phyloP scores from a whole-genome alignment of 495 filamentous ascomycete species.

The Penicillium lagena region DNA sequence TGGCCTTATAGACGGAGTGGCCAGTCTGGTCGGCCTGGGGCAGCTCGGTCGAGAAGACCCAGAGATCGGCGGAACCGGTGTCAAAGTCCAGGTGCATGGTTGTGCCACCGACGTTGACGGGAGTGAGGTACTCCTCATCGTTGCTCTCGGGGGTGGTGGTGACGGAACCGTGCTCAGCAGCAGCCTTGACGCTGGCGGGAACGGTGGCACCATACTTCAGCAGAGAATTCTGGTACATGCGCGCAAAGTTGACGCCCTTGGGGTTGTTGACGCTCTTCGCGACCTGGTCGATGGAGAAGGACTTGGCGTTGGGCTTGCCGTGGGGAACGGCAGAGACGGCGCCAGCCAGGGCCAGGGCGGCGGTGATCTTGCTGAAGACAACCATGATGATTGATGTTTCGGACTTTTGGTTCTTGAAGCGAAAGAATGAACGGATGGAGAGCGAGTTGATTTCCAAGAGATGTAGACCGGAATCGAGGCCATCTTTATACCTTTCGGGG shows the following conservation, averaged over 20 bases:
- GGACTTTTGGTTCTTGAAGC: no score
- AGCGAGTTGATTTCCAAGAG: constrained; percentile 6
- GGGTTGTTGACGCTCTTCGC: constrained; percentile 19
- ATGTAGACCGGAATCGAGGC: constrained; percentile 2
- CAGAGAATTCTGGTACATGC: constrained; percentile 31
- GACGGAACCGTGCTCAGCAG: constrained; percentile 42
- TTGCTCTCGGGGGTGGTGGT: constrained; percentile 46
- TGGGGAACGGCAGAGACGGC: constrained; percentile 23
- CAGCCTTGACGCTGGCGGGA: constrained; percentile 34
- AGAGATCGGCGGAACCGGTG: constrained; percentile 70
- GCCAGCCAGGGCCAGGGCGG: constrained; percentile 21
- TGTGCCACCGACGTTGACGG: constrained; percentile 58
- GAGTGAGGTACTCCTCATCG: constrained; percentile 61
- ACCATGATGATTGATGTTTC: constrained; percentile 20
- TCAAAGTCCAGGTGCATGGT: constrained; percentile 65
- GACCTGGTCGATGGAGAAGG: constrained; percentile 38
- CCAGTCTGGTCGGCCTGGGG: constrained; percentile 41
- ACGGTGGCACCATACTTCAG: constrained; percentile 39
- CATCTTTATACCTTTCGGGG: constrained; percentile 16
- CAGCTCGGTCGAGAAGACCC: constrained; percentile 49
- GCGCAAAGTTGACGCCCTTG: constrained; percentile 31
- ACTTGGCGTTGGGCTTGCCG: constrained; percentile 17
- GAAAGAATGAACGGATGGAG: background rate
- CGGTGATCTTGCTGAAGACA: constrained; percentile 33
- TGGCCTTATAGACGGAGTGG: constrained; percentile 58